phyloP scores from a whole-genome alignment of 1,284 basidiomycete genomes.

The Tausonia pullulans region DNA sequence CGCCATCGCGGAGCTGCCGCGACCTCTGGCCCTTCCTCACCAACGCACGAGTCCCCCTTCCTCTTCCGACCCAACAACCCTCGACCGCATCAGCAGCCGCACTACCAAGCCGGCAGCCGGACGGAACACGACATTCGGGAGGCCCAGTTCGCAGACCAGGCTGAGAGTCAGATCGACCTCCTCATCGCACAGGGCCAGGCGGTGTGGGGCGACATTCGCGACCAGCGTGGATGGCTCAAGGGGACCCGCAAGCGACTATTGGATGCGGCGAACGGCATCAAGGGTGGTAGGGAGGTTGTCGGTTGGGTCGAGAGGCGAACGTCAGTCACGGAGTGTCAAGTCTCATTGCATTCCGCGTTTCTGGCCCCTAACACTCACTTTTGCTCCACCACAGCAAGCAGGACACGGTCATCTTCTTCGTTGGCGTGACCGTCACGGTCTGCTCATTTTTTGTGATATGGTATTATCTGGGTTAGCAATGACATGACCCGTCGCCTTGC shows the following conservation, averaged over 20 bases:
- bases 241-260: constrained; percentile 73
- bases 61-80: constrained; percentile 33
- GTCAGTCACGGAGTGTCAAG: constrained; percentile 35
- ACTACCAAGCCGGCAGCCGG: constrained; percentile 42
- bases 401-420: constrained; percentile 75
- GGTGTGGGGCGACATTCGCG: constrained; percentile 76
- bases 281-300: constrained; percentile 81
- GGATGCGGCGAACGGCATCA: constrained; percentile 82
- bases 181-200: constrained; percentile 83
- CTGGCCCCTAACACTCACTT: background rate
- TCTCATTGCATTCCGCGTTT: background rate
- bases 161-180: constrained; percentile 67
- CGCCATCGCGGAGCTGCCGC: constrained; percentile 12
- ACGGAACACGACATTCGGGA: constrained; percentile 71
- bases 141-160: constrained; percentile 71
- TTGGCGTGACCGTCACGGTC: constrained; percentile 63
- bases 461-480: constrained; percentile 56
- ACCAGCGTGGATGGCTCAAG: constrained; percentile 82
- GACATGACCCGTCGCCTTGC: no score
- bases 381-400: constrained; percentile 8
- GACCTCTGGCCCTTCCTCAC: constrained; percentile 21
- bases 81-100: constrained; percentile 52
- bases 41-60: constrained; percentile 30
- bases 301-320: constrained; percentile 88
- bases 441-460: constrained; percentile 74